These are phyloP conservation scores for Cercospora sp. DNA, from an alignment of 2,329 filamentous ascomycete genomes.

Conservation along the genomic window DNA sequence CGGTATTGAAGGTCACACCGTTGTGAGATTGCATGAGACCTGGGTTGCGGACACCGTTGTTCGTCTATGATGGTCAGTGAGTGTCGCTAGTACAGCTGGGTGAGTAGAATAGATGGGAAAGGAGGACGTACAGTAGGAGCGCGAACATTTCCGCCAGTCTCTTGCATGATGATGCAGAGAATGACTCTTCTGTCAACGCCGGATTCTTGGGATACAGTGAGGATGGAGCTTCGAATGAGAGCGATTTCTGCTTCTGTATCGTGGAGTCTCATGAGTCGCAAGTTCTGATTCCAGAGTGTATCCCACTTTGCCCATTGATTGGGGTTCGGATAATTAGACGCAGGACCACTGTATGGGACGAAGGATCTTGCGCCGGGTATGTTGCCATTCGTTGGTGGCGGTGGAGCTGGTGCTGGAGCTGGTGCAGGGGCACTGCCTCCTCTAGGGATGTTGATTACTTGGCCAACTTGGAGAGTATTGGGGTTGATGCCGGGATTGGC, in stretches of 20 bases:
- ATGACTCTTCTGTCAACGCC: conserved; percentile 9
- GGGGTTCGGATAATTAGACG: conserved; percentile 9
- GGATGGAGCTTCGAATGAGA: neutral
- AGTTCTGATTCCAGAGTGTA: conserved; percentile 12
- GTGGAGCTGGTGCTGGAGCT: neutral
- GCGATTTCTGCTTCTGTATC: conserved; percentile 5
- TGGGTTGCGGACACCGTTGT: conserved; percentile 45
- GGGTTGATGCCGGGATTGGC: conserved; percentile 16
- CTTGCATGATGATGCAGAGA: conserved; percentile 14
- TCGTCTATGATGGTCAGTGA: too few relatives aligned
- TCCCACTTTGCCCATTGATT: conserved; percentile 11
- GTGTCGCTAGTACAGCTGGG: too few relatives aligned
- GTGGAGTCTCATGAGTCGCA: conserved; percentile 5
- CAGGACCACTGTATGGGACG: conserved; percentile 5
- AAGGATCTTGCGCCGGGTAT: neutral
- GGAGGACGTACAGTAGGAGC: too few relatives aligned
- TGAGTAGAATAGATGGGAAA: too few relatives aligned
- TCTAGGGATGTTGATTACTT: conserved; percentile 4
- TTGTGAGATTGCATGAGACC: conserved; percentile 51
- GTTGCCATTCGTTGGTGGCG: neutral
- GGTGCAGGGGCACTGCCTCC: neutral
- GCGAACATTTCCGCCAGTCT: conserved; percentile 13
- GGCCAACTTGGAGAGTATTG: conserved; percentile 6
- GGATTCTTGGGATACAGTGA: conserved; percentile 7
- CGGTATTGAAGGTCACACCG: conserved; percentile 35